Conservation (phyloP, 2,329 filamentous ascomycete species). For the Diplodia scrobiculata region DNA sequence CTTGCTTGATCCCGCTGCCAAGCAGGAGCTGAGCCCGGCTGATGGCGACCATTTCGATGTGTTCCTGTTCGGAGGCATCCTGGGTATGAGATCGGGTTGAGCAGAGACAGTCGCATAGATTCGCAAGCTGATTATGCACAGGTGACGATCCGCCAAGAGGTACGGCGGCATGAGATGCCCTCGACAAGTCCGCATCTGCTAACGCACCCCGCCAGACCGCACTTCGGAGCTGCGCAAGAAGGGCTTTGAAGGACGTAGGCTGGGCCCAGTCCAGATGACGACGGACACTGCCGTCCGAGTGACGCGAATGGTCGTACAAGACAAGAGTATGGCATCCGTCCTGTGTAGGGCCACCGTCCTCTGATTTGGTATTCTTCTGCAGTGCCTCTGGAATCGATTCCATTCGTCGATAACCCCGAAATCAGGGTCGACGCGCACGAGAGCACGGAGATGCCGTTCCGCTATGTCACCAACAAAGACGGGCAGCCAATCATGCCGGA, state of each 20-base stretch:
- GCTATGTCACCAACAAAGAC: conserved; percentile 77
- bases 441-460: conserved; percentile 96
- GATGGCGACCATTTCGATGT: conserved; percentile 83
- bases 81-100: conserved; percentile 62
- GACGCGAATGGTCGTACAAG: conserved; percentile 83
- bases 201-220: conserved; percentile 63
- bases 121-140: conserved; percentile 47
- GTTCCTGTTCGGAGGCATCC: conserved; percentile 93
- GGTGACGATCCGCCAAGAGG: conserved; percentile 92
- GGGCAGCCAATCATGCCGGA: conserved; percentile 88
- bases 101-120: conserved; percentile 1
- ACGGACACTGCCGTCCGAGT: conserved; percentile 96
- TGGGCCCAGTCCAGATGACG: conserved; percentile 96
- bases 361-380: conserved; percentile 11
- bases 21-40: conserved; percentile 76
- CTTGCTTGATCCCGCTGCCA: conserved; percentile 82
- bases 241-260: conserved; percentile 80
- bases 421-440: conserved; percentile 88
- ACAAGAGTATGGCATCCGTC: conserved; percentile 64
- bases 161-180: conserved; percentile 47
- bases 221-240: conserved; percentile 95
- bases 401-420: conserved; percentile 85
- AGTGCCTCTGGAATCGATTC: conserved; percentile 78
- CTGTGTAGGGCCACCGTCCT: conserved; percentile 14
- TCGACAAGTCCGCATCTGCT: conserved; percentile 29